Conservation (phyloP, 2,329 filamentous ascomycete genomes). For the Diaporthe batatas region DNA sequence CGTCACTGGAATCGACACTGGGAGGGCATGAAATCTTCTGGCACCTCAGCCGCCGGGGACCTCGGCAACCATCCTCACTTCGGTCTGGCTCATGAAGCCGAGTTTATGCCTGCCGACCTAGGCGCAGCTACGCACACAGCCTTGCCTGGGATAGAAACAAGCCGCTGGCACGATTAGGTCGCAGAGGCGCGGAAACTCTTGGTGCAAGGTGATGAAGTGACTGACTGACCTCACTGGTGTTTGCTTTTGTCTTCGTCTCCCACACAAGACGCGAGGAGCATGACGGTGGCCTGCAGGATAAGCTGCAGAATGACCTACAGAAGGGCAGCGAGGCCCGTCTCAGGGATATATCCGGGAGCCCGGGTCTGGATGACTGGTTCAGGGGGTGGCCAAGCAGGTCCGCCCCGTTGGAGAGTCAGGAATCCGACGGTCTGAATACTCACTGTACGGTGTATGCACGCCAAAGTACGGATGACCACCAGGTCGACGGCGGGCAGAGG, state of each 20-base stretch:
- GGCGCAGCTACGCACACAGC: background rate
- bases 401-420: conserved; percentile 12
- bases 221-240: conserved; percentile 2
- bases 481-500: background rate
- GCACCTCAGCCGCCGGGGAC: conserved; percentile 1
- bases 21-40: conserved; percentile 7
- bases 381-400: conserved; percentile 16
- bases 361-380: background rate
- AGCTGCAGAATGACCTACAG: conserved; percentile 1
- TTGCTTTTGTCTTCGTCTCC: background rate
- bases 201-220: background rate
- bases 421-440: background rate
- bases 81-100: conserved; percentile 12
- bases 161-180: background rate
- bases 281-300: background rate
- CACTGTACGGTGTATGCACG: background rate
- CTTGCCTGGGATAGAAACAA: background rate
- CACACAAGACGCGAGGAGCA: background rate
- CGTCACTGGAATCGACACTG: background rate
- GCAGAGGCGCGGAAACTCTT: background rate
- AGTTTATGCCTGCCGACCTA: background rate
- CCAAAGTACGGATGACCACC: no score
- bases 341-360: conserved; percentile 16
- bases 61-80: conserved; percentile 29
- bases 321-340: background rate